Percentiles rank a stretch among this genome's conserved stretches.
These are phyloP conservation scores for Tillandsia leiboldiana DNA, from an alignment of 176 grass and related monocot genomes.

Conservation along the genomic window DNA sequence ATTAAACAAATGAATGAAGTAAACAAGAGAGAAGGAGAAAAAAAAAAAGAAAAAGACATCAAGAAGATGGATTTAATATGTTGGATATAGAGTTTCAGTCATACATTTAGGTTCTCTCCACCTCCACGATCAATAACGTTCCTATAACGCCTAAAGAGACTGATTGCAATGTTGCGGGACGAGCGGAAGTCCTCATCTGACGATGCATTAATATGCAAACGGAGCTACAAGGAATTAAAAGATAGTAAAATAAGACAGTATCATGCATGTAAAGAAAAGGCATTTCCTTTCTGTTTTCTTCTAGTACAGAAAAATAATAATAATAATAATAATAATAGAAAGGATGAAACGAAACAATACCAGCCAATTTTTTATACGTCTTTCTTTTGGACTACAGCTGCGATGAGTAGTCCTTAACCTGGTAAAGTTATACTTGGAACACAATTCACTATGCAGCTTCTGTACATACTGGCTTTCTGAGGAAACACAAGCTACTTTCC, in stretches of 20 bases:
- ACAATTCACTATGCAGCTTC: slow-evolving; percentile 32
- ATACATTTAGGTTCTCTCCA: slow-evolving; percentile 76
- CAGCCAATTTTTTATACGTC: slow-evolving; percentile 50
- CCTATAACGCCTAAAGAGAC: slow-evolving; percentile 78
- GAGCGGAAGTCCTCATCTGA: slow-evolving; percentile 76
- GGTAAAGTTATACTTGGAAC: slow-evolving; percentile 30
- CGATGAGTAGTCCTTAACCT: slow-evolving; percentile 41
- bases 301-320: not conserved
- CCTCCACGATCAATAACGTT: slow-evolving; percentile 74
- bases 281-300: not conserved
- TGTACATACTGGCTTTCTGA: slow-evolving; percentile 30
- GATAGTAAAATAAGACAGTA: slow-evolving; percentile 7
- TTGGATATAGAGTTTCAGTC: slow-evolving; percentile 10
- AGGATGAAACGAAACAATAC: slow-evolving; percentile 22
- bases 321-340: not conserved
- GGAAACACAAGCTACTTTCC: slow-evolving; percentile 28
- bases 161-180: slow-evolving; percentile 72
- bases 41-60: slow-evolving; percentile 2
- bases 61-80: not conserved
- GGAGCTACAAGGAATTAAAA: slow-evolving; percentile 35
- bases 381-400: slow-evolving; percentile 41
- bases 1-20: slow-evolving; percentile 12
- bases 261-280: not conserved
- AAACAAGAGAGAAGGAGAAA: not conserved
- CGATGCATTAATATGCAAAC: slow-evolving; percentile 69